These are phyloP conservation scores for Pseudohalonectria lignicola DNA, from an alignment of 2,329 filamentous ascomycete species.

Conservation along the genomic window DNA sequence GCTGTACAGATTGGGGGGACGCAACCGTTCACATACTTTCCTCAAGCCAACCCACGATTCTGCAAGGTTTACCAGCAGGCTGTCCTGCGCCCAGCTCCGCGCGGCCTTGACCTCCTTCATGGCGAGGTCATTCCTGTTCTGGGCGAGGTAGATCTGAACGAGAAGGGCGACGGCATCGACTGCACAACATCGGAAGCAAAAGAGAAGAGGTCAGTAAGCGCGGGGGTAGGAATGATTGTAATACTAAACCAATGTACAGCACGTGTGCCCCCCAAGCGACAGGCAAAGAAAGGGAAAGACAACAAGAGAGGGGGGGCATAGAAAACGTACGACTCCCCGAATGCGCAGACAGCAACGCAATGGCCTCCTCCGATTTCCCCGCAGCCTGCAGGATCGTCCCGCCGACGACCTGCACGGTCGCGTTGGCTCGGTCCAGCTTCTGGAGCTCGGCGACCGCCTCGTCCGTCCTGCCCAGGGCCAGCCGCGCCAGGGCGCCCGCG, in stretches of 20 bases:
- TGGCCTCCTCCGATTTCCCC: conserved; percentile 75
- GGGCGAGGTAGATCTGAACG: conserved; percentile 82
- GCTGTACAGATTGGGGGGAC: too few species aligned
- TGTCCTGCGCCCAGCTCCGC: conserved; percentile 91
- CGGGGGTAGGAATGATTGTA: too few species aligned
- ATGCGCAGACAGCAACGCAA: conserved; percentile 70
- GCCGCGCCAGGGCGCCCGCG: conserved; percentile 65
- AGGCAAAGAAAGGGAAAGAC: background rate
- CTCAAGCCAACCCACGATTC: conserved; percentile 92
- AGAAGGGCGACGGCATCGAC: conserved; percentile 74
- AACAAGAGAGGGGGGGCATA: background rate
- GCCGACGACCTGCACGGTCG: conserved; percentile 68
- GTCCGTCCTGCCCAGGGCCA: conserved; percentile 46
- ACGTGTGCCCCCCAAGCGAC: background rate
- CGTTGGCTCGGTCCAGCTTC: conserved; percentile 52
- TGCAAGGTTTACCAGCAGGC: conserved; percentile 81
- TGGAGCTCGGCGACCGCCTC: conserved; percentile 53
- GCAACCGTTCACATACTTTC: conserved; percentile 58
- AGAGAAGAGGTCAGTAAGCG: background rate
- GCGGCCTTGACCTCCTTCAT: conserved; percentile 80
- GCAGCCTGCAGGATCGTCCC: conserved; percentile 74
- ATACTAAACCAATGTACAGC: conserved; percentile 7
- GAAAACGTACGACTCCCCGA: conserved; percentile 64
- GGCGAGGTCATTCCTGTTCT: conserved; percentile 86
- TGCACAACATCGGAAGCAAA: conserved; percentile 16